Evolutionary conservation across 1,284 basidiomycete genomes (phyloP).

Genomic region (Paramarasmius palmivorus): DNA sequence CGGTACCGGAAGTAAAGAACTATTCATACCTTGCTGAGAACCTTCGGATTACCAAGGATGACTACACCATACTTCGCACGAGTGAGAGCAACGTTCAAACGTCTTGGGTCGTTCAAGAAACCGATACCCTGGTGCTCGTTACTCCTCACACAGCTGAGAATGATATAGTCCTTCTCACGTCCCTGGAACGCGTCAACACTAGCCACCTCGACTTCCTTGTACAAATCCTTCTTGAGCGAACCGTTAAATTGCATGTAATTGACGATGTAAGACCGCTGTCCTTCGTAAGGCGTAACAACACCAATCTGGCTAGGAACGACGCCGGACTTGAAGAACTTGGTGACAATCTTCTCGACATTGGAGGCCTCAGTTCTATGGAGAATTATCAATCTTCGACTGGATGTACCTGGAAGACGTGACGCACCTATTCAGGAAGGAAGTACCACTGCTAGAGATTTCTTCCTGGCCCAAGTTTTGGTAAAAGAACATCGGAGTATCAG

Average conservation of each 20-base stretch:
- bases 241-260: slow-evolving; percentile 99
- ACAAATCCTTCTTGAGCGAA: slow-evolving; percentile 96
- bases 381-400: slow-evolving; percentile 1
- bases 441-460: slow-evolving; percentile 98
- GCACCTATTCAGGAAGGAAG: slow-evolving; percentile 94
- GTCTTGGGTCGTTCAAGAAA: slow-evolving; percentile 96
- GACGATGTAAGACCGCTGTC: slow-evolving; percentile 97
- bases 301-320: slow-evolving; percentile 96
- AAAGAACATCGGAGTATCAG: slow-evolving; percentile 99
- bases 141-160: slow-evolving; percentile 97
- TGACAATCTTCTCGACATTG: slow-evolving; percentile 99
- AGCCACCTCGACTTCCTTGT: slow-evolving; percentile 99
- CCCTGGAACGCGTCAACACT: slow-evolving; percentile 99
- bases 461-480: slow-evolving; percentile 99
- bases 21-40: slow-evolving; percentile 88
- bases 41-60: slow-evolving; percentile 97
- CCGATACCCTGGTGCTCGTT: slow-evolving; percentile 99
- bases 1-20: slow-evolving; percentile 9
- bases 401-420: slow-evolving; percentile 21
- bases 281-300: slow-evolving; percentile 98
- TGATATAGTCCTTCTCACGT: slow-evolving; percentile 99
- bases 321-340: slow-evolving; percentile 99
- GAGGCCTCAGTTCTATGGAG: slow-evolving; percentile 88
- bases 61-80: slow-evolving; percentile 98
- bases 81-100: slow-evolving; percentile 96